Base-by-base conservation (phyloP, 768 basidiomycete species). In the Auricularia sp. region DNA sequence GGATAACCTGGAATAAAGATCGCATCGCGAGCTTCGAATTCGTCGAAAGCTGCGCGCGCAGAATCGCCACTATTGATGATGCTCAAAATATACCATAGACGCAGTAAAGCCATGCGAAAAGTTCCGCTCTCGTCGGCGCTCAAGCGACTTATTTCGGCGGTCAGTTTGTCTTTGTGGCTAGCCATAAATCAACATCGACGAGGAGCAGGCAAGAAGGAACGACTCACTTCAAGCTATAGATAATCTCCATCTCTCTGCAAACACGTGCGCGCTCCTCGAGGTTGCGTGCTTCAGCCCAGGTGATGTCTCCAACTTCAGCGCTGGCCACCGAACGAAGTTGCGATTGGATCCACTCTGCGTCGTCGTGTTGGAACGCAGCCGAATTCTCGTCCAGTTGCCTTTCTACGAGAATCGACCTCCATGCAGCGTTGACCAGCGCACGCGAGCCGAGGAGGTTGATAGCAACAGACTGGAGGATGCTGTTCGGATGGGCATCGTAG, bases 181-280 rank as follows among this genome's bases (percentile, higher is more conserved):
- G 11, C 5, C 10, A 5, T 6, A 18, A 6, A 18, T 18, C 18
- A 16, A 45, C 18, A 18, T 24, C 47, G 14, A 18, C 5, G 39
- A 42, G 39, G 39, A 14, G 18, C 47, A 16, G 18, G 8, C 7
- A 18, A 8, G 18, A 11, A 18, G 47, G 8, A 18, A 21, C 14
- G 14, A 63, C 73, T 54, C 70, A 75, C 80, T 75, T 75, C 62
- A 72, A 68, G 62, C 80, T 81, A 66, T 77, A 81, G 1, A 79
- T 66, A 56, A 75, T 74, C 69, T 79, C 79, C 39, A 81, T 65
- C 3, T 63, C 58, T 3, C 58, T 68, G 21, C 76, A 72, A 14
- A 69, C 67, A n/a, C 58, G 33, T 11, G 73, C 74, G 62, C 73
- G 70, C 2, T 58, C n/a, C 13, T 68, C 68, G 47, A 51, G 18